These are phyloP conservation scores for Nepenthes mirabilis DNA, from an alignment of 148 eudicot genomes.

Conservation along the genomic window DNA sequence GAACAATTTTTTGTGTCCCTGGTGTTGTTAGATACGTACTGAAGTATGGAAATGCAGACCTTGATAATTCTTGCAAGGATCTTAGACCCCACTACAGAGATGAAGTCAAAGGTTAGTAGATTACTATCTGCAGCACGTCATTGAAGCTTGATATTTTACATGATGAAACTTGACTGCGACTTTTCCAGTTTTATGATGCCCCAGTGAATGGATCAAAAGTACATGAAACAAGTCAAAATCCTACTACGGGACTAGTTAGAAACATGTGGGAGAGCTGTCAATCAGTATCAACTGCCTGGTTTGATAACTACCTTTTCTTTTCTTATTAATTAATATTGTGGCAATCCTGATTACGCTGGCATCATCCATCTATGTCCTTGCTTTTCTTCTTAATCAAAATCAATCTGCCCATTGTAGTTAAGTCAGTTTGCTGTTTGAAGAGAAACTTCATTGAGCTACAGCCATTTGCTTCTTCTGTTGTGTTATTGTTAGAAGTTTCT, in stretches of 20 bases:
- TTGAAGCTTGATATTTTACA: slow-evolving; percentile 1
- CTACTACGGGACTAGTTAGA: slow-evolving; percentile 12
- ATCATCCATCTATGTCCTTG: not conserved
- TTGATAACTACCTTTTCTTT: slow-evolving; percentile 1
- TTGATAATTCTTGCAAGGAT: slow-evolving; percentile 63
- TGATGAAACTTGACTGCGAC: slow-evolving; percentile 2
- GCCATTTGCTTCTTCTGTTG: not conserved
- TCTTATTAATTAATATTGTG: not conserved
- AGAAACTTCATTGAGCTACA: not conserved
- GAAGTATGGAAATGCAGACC: slow-evolving; percentile 29
- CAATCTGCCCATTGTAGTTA: not conserved
- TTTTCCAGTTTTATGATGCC: slow-evolving; percentile 43
- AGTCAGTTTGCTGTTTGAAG: not conserved
- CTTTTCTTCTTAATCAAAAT: not conserved
- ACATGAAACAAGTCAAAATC: slow-evolving; percentile 8
- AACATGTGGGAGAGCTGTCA: slow-evolving; percentile 13
- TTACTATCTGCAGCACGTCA: not conserved
- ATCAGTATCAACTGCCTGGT: slow-evolving; percentile 22
- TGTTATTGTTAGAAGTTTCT: too few species aligned
- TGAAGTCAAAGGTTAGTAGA: slow-evolving; percentile 52
- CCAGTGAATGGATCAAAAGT: slow-evolving; percentile 50
- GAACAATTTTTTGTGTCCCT: not conserved
- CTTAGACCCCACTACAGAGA: slow-evolving; percentile 56
- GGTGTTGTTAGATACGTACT: slow-evolving; percentile 3
- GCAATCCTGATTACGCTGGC: too few species aligned